Evolutionary conservation across 768 basidiomycete genomes (phyloP).

Genomic region (Guyanaporus albipodus): DNA sequence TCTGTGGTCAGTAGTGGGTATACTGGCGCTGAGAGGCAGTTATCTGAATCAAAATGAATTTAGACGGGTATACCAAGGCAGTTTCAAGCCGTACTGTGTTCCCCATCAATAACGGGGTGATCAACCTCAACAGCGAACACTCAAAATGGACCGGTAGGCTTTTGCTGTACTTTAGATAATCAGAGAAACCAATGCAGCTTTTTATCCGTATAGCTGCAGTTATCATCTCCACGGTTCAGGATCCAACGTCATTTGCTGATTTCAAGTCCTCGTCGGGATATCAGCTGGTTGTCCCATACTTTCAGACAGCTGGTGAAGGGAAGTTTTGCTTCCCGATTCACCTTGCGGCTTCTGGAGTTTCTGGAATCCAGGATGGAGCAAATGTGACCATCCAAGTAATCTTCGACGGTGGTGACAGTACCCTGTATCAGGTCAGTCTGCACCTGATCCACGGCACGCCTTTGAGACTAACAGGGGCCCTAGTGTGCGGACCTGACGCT

Average conservation of each 20-base stretch:
- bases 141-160: conserved; percentile 50
- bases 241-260: conserved; percentile 61
- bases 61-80: conserved; percentile 61
- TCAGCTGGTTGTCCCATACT: conserved; percentile 43
- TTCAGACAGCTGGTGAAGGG: conserved; percentile 54
- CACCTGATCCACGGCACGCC: neutral
- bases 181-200: neutral
- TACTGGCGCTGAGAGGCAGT: neutral
- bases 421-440: conserved; percentile 57
- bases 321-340: conserved; percentile 64
- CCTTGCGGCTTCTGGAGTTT: conserved; percentile 45
- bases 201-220: conserved; percentile 42
- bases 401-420: conserved; percentile 68
- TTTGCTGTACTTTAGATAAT: neutral
- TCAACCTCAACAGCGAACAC: conserved; percentile 66
- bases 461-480: neutral
- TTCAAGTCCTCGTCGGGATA: conserved; percentile 46
- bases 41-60: neutral
- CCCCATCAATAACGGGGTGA: conserved; percentile 59
- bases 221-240: conserved; percentile 48
- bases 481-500: conserved; percentile 82
- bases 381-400: conserved; percentile 72
- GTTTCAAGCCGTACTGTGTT: conserved; percentile 61
- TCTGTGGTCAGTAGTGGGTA: conserved; percentile 63
- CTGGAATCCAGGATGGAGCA: conserved; percentile 53